Conservation (phyloP, 305 asterid genomes). For the Fraxinus greggii region DNA sequence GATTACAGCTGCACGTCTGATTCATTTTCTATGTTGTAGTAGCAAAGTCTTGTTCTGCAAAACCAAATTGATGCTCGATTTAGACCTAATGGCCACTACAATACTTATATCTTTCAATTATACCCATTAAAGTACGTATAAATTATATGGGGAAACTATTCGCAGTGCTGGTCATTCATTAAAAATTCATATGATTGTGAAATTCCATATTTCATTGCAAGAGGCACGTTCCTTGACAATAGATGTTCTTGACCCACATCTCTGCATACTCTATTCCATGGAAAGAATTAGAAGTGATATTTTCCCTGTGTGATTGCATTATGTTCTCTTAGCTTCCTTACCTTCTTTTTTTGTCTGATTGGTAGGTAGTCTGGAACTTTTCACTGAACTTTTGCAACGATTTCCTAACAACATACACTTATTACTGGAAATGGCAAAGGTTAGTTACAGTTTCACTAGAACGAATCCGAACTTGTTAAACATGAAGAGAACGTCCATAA, state of each 20-base stretch:
- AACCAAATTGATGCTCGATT: slow-evolving; percentile 14
- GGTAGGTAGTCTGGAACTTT: slow-evolving; percentile 88
- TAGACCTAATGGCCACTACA: slow-evolving; percentile 1
- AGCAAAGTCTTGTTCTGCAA: slow-evolving; percentile 13
- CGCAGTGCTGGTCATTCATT: background rate
- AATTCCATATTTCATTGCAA: slow-evolving; percentile 2
- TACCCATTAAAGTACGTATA: background rate
- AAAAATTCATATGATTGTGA: slow-evolving; percentile 14
- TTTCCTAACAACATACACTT: slow-evolving; percentile 87
- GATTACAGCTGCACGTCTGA: background rate
- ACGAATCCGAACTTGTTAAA: background rate
- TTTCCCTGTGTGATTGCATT: background rate
- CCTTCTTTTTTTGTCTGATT: slow-evolving; percentile 24
- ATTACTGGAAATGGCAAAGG: slow-evolving; percentile 98
- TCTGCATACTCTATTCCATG: slow-evolving; percentile 14
- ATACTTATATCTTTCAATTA: background rate
- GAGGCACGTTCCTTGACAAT: slow-evolving; percentile 1
- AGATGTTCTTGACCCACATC: background rate
- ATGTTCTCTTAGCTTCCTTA: background rate
- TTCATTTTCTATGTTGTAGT: slow-evolving; percentile 21
- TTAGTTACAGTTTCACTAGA: slow-evolving; percentile 29
- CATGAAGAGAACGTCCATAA: background rate
- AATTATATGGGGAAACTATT: slow-evolving; percentile 1
- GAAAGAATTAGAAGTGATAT: slow-evolving; percentile 12
- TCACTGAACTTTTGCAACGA: slow-evolving; percentile 84